phyloP scores from a whole-genome alignment of 495 filamentous ascomycete genomes.

The Neurospora sp. region DNA sequence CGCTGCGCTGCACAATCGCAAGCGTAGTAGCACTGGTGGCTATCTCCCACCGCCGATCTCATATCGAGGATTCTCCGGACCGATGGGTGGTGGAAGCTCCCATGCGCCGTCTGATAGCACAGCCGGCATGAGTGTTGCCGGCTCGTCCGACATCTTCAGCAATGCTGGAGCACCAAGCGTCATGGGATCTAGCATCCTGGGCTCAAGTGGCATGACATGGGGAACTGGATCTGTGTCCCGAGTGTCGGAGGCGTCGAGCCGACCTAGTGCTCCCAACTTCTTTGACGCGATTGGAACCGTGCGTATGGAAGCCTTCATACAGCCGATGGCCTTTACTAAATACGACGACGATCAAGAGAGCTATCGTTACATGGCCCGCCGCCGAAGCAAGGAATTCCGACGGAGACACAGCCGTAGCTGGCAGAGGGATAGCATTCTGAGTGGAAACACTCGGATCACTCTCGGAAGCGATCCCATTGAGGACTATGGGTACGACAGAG shows the following conservation, averaged over 20 bases:
- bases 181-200: conserved; percentile 22
- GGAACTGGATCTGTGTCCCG: conserved; percentile 31
- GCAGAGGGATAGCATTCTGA: conserved; percentile 38
- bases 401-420: conserved; percentile 39
- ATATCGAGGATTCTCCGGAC: conserved; percentile 66
- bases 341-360: conserved; percentile 40
- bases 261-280: conserved; percentile 41
- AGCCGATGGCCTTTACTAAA: conserved; percentile 36
- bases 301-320: conserved; percentile 93
- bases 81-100: conserved; percentile 27
- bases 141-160: conserved; percentile 51
- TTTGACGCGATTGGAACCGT: conserved; percentile 79
- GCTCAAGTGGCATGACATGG: conserved; percentile 33
- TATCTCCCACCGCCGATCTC: conserved; percentile 52
- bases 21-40: conserved; percentile 75
- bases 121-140: conserved; percentile 39
- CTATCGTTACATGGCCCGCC: conserved; percentile 26
- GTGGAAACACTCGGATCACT: conserved; percentile 32
- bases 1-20: conserved; percentile 50
- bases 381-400: conserved; percentile 39
- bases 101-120: conserved; percentile 40
- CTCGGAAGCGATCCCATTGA: conserved; percentile 25
- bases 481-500: conserved; percentile 31
- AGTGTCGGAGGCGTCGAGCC: conserved; percentile 54
- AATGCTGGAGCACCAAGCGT: conserved; percentile 19